These are phyloP conservation scores for Buxus sempervirens DNA, from an alignment of 164 flowering plant species.

Conservation along the genomic window DNA sequence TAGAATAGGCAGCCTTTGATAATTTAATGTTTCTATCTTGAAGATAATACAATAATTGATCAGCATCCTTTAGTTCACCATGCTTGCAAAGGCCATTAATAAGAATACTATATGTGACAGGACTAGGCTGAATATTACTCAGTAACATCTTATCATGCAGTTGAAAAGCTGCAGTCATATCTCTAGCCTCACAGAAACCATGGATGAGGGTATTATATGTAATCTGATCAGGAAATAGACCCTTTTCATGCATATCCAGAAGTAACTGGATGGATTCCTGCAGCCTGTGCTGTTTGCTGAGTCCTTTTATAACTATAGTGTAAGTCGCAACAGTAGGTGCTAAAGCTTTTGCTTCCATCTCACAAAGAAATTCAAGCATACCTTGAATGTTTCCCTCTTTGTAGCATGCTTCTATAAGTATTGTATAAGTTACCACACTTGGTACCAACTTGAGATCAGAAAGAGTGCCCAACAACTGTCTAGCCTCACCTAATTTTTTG, in stretches of 20 bases:
- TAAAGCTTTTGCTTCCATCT: constrained; percentile 48
- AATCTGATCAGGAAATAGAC: constrained; percentile 53
- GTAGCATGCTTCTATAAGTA: constrained; percentile 64
- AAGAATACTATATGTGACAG: constrained; percentile 66
- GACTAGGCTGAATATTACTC: constrained; percentile 46
- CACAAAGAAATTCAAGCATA: constrained; percentile 35
- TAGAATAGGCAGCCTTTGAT: constrained; percentile 55
- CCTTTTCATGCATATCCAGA: constrained; percentile 39
- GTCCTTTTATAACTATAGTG: constrained; percentile 59
- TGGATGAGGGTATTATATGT: constrained; percentile 72
- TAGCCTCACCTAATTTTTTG: constrained; percentile 40
- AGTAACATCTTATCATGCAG: constrained; percentile 46
- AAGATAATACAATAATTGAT: constrained; percentile 37
- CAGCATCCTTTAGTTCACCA: constrained; percentile 47
- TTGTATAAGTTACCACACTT: constrained; percentile 59
- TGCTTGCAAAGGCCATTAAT: constrained; percentile 59
- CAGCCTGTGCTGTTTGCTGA: constrained; percentile 46
- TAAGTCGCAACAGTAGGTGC: constrained; percentile 57
- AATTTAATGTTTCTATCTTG: constrained; percentile 27
- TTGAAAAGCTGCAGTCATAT: constrained; percentile 37
- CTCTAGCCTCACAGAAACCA: constrained; percentile 44
- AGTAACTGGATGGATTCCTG: constrained; percentile 41
- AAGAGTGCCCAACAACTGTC: constrained; percentile 31
- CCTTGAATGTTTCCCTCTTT: constrained; percentile 33
- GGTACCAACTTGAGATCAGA: constrained; percentile 45